phyloP scores from a whole-genome alignment of 768 basidiomycete species.

The Kwoniella sp. region DNA sequence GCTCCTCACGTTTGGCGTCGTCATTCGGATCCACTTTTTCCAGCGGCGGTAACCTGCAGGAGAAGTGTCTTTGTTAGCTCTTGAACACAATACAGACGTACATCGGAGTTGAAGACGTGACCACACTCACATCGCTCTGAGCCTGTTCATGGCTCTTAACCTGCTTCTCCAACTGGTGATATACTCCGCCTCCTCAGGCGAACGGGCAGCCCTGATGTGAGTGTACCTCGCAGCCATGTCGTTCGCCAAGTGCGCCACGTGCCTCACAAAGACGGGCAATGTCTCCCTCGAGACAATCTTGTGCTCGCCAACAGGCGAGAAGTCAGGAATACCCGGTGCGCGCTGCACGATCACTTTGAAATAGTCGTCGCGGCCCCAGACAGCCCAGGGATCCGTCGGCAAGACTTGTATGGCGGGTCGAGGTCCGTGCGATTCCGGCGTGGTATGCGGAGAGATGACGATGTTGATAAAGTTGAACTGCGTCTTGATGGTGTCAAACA shows the following conservation, averaged over 20 bases:
- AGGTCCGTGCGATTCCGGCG: slow-evolving; percentile 31
- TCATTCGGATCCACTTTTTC: slow-evolving; percentile 25
- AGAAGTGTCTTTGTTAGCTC: too few species aligned
- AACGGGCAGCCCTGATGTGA: slow-evolving; percentile 60
- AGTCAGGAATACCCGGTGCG: slow-evolving; percentile 87
- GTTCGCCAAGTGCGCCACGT: slow-evolving; percentile 82
- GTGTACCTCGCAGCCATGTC: slow-evolving; percentile 86
- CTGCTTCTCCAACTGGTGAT: slow-evolving; percentile 87
- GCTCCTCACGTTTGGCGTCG: slow-evolving; percentile 29
- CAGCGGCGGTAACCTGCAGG: slow-evolving; percentile 12
- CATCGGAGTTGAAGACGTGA: too few species aligned
- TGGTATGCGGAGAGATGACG: slow-evolving; percentile 75
- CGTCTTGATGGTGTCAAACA: slow-evolving; percentile 86
- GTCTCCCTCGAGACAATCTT: slow-evolving; percentile 89
- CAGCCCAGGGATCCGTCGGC: slow-evolving; percentile 32
- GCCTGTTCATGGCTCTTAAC: slow-evolving; percentile 75
- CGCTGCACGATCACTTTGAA: slow-evolving; percentile 93
- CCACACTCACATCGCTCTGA: slow-evolving; percentile 43
- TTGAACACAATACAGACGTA: too few species aligned
- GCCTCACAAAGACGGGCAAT: slow-evolving; percentile 82
- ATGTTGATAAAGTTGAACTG: slow-evolving; percentile 98
- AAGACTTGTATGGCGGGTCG: not conserved
- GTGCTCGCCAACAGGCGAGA: slow-evolving; percentile 87
- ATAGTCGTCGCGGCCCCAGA: slow-evolving; percentile 81
- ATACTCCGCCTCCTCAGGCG: slow-evolving; percentile 73